Percentiles rank a stretch among this genome's conserved stretches.
phyloP scores from a whole-genome alignment of 1,139 yeast species.

The Suhomyces bokatorum region DNA sequence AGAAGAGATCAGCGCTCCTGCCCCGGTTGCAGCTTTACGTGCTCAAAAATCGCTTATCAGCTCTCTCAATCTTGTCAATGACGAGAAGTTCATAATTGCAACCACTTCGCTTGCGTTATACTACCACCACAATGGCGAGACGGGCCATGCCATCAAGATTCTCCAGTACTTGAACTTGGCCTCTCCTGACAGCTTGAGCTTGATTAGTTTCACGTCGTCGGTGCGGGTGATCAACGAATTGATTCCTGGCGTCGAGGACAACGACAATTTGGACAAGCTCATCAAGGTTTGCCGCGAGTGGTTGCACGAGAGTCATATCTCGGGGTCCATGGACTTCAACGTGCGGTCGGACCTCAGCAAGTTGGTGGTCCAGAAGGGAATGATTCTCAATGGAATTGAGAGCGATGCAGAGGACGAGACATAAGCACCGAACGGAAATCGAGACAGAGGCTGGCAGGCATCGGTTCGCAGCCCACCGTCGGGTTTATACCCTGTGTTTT shows the following conservation, averaged over 20 bases:
- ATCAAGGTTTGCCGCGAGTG: conserved; percentile 32
- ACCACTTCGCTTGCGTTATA: conserved; percentile 29
- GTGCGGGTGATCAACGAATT: conserved; percentile 28
- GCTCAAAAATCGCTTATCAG: conserved; percentile 28
- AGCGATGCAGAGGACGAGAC: conserved; percentile 17
- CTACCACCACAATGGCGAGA: conserved; percentile 24
- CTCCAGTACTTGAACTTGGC: conserved; percentile 28
- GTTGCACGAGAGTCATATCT: conserved; percentile 30
- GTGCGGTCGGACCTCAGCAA: conserved; percentile 34
- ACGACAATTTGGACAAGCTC: conserved; percentile 30
- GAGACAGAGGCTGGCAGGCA: too few relatives aligned
- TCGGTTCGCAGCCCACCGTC: too few relatives aligned
- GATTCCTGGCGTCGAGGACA: conserved; percentile 25
- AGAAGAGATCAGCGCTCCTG: background rate
- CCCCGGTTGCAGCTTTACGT: background rate
- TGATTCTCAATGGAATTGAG: conserved; percentile 34
- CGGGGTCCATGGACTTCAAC: conserved; percentile 22
- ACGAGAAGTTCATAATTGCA: conserved; percentile 39
- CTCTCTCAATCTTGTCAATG: conserved; percentile 35
- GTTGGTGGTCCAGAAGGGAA: conserved; percentile 35
- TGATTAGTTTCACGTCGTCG: conserved; percentile 36
- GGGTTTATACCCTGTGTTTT: too few relatives aligned
- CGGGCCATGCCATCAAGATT: conserved; percentile 23
- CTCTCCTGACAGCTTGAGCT: conserved; percentile 13
- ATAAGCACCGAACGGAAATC: too few relatives aligned